Base-by-base conservation (phyloP, 352 stramenopile genomes). In the Globisporangium cylindrosporum region DNA sequence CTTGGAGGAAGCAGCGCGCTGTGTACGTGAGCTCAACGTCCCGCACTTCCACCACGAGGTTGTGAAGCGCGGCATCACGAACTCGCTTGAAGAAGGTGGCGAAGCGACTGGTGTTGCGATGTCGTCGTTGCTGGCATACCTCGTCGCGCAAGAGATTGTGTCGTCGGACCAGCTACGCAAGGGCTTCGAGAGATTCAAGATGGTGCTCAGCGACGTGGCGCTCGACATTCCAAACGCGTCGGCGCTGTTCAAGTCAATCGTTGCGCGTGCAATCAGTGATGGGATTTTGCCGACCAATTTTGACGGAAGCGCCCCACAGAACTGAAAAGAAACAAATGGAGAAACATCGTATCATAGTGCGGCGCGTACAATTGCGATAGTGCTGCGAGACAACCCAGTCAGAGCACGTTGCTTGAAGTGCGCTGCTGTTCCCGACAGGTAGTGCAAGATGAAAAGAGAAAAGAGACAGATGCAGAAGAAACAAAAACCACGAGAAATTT, bases 31-130 rank as follows among this genome's bases (percentile, higher is more conserved):
- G 80, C 81, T 99, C 6, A 97, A 98, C 70, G 91, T 97, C 12
- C 77, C 84, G 55, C 90, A 98, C 60, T 99, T 99, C 75, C 95
- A 99, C 76, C 97, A 99, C 75, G 97, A 99, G 73, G 90, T 99
- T 8, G 89, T 95, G 62, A 96, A 96, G 75, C 87, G 87, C 57
- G 89, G 71, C 8, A 83, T 88, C 66, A 86, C 73, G 27, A 88
- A 88, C 60, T 74, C 80, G 64, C 71, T 89, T 20, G 80, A 89
- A 59, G 72, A 78, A 46, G 79, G 79, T 12, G 79, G 80, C 29
- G 77, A 80, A 34, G 77, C 73, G 29, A 82, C 77, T 59, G 75
- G 75, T 41, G 73, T 71, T 7, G 80, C 80, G 15, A 93, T 95
- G 75, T 84, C 81, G 57, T 95, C 87, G 66, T 76, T 92, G 51